Evolutionary conservation across 345 rosid genomes (phyloP).

Genomic region (Lepidium africanum): DNA sequence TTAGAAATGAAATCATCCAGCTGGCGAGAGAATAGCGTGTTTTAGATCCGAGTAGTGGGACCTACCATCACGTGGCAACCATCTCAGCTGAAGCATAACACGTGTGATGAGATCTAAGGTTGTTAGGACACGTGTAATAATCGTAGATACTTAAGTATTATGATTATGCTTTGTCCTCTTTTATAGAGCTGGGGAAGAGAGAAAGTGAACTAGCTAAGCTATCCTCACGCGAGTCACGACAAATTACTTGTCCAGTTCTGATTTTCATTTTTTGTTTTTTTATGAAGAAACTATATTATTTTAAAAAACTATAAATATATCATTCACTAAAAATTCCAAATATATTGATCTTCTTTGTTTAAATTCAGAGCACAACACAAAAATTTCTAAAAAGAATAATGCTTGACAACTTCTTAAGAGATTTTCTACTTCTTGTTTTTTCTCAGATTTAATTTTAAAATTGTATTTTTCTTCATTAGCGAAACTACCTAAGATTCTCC

Average conservation of each 20-base stretch:
- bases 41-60: not conserved
- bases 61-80: slow-evolving; percentile 7
- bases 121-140: not conserved
- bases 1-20: not conserved
- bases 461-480: too few relatives aligned
- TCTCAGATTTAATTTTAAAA: not conserved
- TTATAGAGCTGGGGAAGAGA: not conserved
- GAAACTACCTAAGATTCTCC: not conserved
- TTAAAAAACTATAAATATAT: too few relatives aligned
- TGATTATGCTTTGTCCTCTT: not conserved
- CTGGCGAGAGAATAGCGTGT: slow-evolving; percentile 8
- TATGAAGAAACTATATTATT: not conserved
- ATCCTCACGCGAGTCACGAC: slow-evolving; percentile 10
- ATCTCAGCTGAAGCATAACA: not conserved
- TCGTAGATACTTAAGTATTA: not conserved
- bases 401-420: not conserved
- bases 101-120: not conserved
- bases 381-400: not conserved
- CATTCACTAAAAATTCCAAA: too few relatives aligned
- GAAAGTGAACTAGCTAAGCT: not conserved
- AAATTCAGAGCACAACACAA: not conserved
- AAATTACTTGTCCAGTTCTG: not conserved
- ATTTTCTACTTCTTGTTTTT: not conserved
- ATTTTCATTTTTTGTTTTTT: not conserved
- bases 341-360: not conserved